Percentiles rank a stretch among this genome's conserved stretches.
These are phyloP conservation scores for Aspergillus awamori DNA, from an alignment of 2,329 filamentous ascomycete species.

Conservation along the genomic window DNA sequence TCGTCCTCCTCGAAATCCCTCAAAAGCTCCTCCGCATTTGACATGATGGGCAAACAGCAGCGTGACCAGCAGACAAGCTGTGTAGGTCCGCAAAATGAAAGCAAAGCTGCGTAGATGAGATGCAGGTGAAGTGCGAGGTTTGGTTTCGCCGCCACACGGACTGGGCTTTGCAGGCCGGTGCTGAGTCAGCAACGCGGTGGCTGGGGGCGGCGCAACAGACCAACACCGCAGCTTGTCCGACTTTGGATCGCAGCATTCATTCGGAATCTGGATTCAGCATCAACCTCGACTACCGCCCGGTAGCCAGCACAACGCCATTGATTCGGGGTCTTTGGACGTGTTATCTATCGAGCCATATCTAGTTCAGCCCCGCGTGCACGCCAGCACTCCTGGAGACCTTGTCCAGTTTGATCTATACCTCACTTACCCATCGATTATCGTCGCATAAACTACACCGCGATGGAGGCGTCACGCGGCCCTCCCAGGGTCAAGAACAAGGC, in stretches of 20 bases:
- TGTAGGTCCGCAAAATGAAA: neutral
- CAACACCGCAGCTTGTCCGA: slow-evolving; percentile 23
- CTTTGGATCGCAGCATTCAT: slow-evolving; percentile 14
- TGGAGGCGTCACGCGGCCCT: slow-evolving; percentile 90
- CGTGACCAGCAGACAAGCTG: slow-evolving; percentile 1
- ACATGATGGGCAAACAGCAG: slow-evolving; percentile 59
- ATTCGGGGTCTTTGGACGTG: neutral
- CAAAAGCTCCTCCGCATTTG: slow-evolving; percentile 89
- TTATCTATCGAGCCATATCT: neutral
- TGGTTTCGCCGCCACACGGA: neutral
- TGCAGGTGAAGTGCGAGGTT: neutral
- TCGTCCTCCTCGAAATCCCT: slow-evolving; percentile 78
- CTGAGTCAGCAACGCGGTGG: slow-evolving; percentile 19
- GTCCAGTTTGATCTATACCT: neutral
- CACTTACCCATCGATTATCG: neutral
- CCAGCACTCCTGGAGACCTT: neutral
- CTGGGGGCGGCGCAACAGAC: slow-evolving; percentile 18
- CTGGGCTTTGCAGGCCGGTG: slow-evolving; percentile 7
- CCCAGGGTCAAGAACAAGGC: slow-evolving; percentile 99
- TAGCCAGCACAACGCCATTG: neutral
- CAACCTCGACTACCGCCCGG: slow-evolving; percentile 3
- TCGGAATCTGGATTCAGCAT: neutral
- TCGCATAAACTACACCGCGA: slow-evolving; percentile 48
- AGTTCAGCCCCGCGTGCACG: neutral
- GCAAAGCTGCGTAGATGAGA: neutral